phyloP scores from a whole-genome alignment of 2,329 filamentous ascomycete species.

The Stemphylium vesicarium region DNA sequence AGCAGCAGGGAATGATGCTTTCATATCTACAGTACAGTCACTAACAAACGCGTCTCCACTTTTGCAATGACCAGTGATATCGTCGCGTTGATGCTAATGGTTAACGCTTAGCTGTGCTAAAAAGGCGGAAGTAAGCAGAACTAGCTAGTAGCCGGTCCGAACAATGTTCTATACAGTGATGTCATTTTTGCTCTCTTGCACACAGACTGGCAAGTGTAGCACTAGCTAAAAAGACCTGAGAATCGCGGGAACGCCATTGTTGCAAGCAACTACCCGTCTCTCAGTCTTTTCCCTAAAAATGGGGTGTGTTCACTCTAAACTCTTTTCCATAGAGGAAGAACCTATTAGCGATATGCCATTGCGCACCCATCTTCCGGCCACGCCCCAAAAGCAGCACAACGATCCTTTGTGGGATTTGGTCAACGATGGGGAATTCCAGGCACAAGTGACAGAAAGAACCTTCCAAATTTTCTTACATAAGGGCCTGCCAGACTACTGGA shows the following conservation, averaged over 20 bases:
- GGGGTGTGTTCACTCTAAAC: not conserved
- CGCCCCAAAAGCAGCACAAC: not conserved
- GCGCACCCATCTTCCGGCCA: not conserved
- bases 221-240: not conserved
- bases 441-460: constrained; percentile 1
- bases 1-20: not conserved
- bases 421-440: not conserved
- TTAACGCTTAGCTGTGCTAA: not conserved
- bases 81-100: not conserved
- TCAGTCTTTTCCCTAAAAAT: not conserved
- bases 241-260: not conserved
- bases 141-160: too few relatives aligned
- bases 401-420: not conserved
- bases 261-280: not conserved
- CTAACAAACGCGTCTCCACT: not conserved
- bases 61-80: not conserved
- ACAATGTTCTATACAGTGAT: not conserved
- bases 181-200: too few relatives aligned
- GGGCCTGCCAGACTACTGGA: not conserved
- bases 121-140: constrained; percentile 1
- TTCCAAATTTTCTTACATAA: constrained; percentile 6
- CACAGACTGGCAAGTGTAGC: not conserved
- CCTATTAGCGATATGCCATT: not conserved
- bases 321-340: not conserved
- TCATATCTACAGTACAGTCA: constrained; percentile 3